A percentile compares a stretch with the other conserved stretches of the same genome.
phyloP scores from a whole-genome alignment of 2,329 filamentous ascomycete species.

The Pleurostoma richardsiae region DNA sequence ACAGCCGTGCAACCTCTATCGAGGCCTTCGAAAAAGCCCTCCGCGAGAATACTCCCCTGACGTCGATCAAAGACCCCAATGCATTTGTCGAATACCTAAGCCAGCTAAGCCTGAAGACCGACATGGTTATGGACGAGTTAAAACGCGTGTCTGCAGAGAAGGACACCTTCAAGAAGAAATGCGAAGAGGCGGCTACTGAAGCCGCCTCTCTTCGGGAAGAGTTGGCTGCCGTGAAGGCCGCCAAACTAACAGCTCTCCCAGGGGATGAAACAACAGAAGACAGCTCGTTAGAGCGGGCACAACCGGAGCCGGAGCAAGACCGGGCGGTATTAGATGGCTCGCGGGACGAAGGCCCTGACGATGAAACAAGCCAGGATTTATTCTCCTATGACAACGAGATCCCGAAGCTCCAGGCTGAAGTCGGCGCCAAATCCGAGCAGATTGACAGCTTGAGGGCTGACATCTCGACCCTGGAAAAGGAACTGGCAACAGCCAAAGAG shows the following conservation, averaged over 20 bases:
- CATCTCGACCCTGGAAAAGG: constrained; percentile 61
- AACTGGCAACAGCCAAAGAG: constrained; percentile 68
- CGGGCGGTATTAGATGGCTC: constrained; percentile 12
- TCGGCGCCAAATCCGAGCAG: constrained; percentile 65
- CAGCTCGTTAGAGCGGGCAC: constrained; percentile 23
- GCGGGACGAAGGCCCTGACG: constrained; percentile 21
- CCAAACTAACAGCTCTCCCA: constrained; percentile 16
- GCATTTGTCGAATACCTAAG: constrained; percentile 86
- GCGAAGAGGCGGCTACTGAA: constrained; percentile 48
- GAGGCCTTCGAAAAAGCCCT: constrained; percentile 90
- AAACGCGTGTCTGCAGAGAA: constrained; percentile 81
- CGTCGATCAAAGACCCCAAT: constrained; percentile 79
- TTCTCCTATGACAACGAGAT: constrained; percentile 92
- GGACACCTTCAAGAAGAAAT: constrained; percentile 72
- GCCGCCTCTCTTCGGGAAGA: constrained; percentile 41
- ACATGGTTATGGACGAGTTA: constrained; percentile 92
- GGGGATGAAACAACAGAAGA: constrained; percentile 23
- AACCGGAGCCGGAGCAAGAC: constrained; percentile 14
- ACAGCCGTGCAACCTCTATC: constrained; percentile 79
- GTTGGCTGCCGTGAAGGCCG: constrained; percentile 39
- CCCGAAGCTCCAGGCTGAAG: constrained; percentile 70
- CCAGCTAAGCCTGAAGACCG: constrained; percentile 77
- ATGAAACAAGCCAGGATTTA: constrained; percentile 60
- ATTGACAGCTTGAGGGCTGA: constrained; percentile 66
- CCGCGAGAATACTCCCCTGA: constrained; percentile 86